A percentile compares a stretch with the other conserved stretches of the same genome.
phyloP scores from a whole-genome alignment of 352 stramenopile genomes.

The Pythium catenulatum region DNA sequence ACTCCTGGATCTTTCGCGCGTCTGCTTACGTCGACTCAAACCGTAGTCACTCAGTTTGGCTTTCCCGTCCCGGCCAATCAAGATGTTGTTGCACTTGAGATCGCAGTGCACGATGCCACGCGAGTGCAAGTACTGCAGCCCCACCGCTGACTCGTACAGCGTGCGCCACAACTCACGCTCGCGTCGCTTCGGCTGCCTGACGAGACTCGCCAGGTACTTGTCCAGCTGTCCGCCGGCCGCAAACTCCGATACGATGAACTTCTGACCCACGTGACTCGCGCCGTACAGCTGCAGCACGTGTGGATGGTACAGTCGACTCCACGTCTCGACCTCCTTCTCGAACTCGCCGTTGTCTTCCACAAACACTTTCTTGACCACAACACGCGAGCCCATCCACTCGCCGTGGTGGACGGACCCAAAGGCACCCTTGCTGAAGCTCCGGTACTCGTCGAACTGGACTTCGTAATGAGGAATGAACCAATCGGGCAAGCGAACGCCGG shows the following conservation, averaged over 20 bases:
- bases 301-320: slow-evolving; percentile 64
- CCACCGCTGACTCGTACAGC: slow-evolving; percentile 71
- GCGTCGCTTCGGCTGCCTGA: slow-evolving; percentile 25
- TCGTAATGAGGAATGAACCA: slow-evolving; percentile 52
- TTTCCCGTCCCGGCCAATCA: slow-evolving; percentile 60
- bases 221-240: slow-evolving; percentile 69
- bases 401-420: slow-evolving; percentile 64
- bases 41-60: slow-evolving; percentile 57
- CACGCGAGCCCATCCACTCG: slow-evolving; percentile 60
- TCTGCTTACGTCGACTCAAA: not conserved
- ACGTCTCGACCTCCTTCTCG: slow-evolving; percentile 65
- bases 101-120: slow-evolving; percentile 64
- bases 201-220: slow-evolving; percentile 58
- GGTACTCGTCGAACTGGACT: not conserved
- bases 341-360: slow-evolving; percentile 42
- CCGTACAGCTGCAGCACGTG: slow-evolving; percentile 71
- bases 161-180: slow-evolving; percentile 49
- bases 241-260: slow-evolving; percentile 70
- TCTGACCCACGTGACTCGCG: slow-evolving; percentile 66
- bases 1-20: not conserved
- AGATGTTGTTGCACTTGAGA: slow-evolving; percentile 51
- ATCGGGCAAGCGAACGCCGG: not conserved
- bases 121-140: slow-evolving; percentile 84
- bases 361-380: slow-evolving; percentile 69
- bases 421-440: slow-evolving; percentile 48